Evolutionary conservation across 2,329 filamentous ascomycete genomes (phyloP).

Genomic region (Aspergillus ustus): DNA sequence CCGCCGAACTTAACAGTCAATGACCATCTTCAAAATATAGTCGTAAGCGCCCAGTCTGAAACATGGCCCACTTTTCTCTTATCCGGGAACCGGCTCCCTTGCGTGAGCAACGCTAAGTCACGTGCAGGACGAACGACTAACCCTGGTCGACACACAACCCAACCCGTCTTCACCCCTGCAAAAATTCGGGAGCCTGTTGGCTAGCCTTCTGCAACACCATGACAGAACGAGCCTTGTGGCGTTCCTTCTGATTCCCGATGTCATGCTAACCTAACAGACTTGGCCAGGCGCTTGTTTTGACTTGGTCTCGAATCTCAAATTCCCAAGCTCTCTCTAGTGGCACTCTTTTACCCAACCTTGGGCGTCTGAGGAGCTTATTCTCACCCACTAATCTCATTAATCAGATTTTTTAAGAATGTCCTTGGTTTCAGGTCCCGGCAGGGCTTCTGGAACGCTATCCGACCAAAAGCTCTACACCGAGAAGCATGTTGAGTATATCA

Average conservation of each 20-base stretch:
- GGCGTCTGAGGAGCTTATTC: neutral
- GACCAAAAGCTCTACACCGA: conserved; percentile 60
- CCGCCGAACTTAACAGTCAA: neutral
- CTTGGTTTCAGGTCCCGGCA: conserved; percentile 63
- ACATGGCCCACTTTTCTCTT: conserved; percentile 2
- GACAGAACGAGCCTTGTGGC: neutral
- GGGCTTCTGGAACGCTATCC: conserved; percentile 51
- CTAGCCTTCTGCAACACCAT: conserved; percentile 3
- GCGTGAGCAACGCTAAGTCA: neutral
- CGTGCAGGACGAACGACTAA: neutral
- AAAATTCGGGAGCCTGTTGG: neutral
- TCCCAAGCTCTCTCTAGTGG: neutral
- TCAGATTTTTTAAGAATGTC: conserved; percentile 52
- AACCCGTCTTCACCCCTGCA: neutral
- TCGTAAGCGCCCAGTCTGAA: neutral
- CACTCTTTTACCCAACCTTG: neutral
- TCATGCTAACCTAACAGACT: conserved; percentile 10
- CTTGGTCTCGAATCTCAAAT: neutral
- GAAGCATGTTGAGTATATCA: conserved; percentile 88
- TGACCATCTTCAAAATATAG: neutral
- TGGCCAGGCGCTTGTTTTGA: conserved; percentile 11
- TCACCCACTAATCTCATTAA: conserved; percentile 8
- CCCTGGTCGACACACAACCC: neutral
- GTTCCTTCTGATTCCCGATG: neutral
- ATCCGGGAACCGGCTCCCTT: neutral